Conservation (phyloP, 805 yeast species). For the Debaryomyces castellii region DNA sequence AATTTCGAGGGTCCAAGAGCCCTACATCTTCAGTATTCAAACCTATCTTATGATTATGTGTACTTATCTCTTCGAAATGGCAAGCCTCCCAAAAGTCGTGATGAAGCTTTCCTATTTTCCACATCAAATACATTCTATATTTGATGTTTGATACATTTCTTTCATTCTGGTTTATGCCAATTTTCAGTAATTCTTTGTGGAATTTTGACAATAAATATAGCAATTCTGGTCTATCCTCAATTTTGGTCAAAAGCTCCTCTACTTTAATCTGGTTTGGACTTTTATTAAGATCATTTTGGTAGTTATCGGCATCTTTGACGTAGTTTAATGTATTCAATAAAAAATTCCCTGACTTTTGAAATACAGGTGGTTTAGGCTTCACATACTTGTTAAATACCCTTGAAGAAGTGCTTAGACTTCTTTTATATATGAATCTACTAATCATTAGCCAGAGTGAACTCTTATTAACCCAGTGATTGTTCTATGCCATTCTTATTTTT, state of each 20-base stretch:
- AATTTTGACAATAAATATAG: conserved; percentile 29
- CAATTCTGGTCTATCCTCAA: conserved; percentile 27
- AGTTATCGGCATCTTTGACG: conserved; percentile 27
- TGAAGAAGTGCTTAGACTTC: background rate
- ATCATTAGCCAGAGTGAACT: background rate
- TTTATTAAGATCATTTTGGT: conserved; percentile 19
- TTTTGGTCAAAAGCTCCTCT: conserved; percentile 19
- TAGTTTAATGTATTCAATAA: conserved; percentile 21
- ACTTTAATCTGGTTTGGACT: conserved; percentile 22
- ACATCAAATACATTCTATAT: conserved; percentile 18
- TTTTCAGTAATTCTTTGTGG: conserved; percentile 27
- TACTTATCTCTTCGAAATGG: conserved; percentile 25
- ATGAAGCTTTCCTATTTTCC: conserved; percentile 27
- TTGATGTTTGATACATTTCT: conserved; percentile 11
- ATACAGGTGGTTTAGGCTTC: conserved; percentile 3
- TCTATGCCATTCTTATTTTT: background rate
- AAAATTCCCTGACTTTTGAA: conserved; percentile 9
- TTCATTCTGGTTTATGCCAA: conserved; percentile 23
- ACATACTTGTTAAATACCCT: background rate
- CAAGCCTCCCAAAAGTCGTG: conserved; percentile 39
- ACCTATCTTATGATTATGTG: conserved; percentile 27
- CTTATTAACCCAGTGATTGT: background rate
- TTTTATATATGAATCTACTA: too few species aligned
- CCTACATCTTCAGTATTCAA: conserved; percentile 28
- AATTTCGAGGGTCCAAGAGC: conserved; percentile 38